Conservation (phyloP, 2,329 filamentous ascomycete species). For the Ceratocystis variospora region DNA sequence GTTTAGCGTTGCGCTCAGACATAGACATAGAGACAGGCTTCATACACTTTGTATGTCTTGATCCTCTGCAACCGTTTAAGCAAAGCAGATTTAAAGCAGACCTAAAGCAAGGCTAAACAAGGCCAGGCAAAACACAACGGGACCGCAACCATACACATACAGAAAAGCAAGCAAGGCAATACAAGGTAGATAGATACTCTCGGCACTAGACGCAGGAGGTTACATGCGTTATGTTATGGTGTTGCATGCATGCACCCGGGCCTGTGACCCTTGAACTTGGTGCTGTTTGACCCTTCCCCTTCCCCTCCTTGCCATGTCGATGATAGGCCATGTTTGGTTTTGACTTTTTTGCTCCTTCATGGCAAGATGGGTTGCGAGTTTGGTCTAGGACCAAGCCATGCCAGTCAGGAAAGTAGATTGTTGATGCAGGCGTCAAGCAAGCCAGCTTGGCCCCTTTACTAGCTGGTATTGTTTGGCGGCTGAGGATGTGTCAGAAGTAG, state of each 20-base stretch:
- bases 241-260: conserved; percentile 3
- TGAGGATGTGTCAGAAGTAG: not conserved
- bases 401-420: no score
- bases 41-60: not conserved
- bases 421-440: no score
- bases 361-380: not conserved
- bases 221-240: not conserved
- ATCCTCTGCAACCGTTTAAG: not conserved
- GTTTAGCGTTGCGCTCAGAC: conserved; percentile 5
- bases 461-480: not conserved
- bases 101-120: no score
- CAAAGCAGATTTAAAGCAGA: not conserved
- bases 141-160: no score
- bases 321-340: not conserved
- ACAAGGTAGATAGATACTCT: not conserved
- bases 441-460: not conserved
- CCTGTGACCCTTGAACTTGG: not conserved
- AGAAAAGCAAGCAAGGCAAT: no score
- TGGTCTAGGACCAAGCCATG: not conserved
- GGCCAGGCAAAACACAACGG: no score
- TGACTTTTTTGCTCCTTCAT: conserved; percentile 5
- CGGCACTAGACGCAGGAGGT: conserved; percentile 7
- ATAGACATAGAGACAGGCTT: not conserved
- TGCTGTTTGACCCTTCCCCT: not conserved
- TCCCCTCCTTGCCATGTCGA: not conserved